Base-by-base conservation (phyloP, 1,284 basidiomycete genomes). In the Boletus calvinii region DNA sequence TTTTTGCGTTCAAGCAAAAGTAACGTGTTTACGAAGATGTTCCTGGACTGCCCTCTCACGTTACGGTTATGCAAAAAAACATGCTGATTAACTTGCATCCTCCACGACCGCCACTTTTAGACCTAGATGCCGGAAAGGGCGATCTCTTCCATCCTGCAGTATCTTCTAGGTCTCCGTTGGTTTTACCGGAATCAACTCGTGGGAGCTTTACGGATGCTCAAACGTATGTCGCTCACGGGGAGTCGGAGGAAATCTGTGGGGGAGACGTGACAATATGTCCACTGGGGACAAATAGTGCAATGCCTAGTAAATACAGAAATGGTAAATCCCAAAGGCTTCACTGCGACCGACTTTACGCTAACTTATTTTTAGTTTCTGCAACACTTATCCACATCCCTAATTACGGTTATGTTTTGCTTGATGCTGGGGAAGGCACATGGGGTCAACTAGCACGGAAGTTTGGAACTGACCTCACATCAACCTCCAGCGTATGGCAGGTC, bases 381-480 rank as follows among this genome's bases (percentile, higher is more conserved):
- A 92, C 87, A 0, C 74, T 94, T 5, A 69, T 96, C 17, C 77
- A 79, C 46, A 83, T 92, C 37, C 87, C 92, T 0, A 69, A 72
- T 0, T 72, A 77, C 52, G 89, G 90, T 1, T 83, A 79, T 52
- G 72, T 98, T 24, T 72, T 98, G n/a, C 78, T 98, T 3, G 96
- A 98, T 61, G 81, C 81, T 1, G 95, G 95, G 0, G 95, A 98
- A 70, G 92, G 92, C 0, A 95, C 95, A 0, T 89, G 88, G 74
- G 94, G 94, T 2, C 94, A 98, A 65, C 77, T 98, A 8, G 77
- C 78, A 4, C 81, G 96, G 10, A 80, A 85, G 44, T 96, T 87
- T 60, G 94, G 94, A 0, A 69, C 75, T n/a, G 74, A 81, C 13
- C 68, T 65, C 5, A 53, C 67, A n/a, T 62, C 66, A 15, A 54